Percentiles rank a stretch among this genome's conserved stretches.
Evolutionary conservation across 2,329 filamentous ascomycete genomes (phyloP).

Genomic region (Epichloe glyceriae): DNA sequence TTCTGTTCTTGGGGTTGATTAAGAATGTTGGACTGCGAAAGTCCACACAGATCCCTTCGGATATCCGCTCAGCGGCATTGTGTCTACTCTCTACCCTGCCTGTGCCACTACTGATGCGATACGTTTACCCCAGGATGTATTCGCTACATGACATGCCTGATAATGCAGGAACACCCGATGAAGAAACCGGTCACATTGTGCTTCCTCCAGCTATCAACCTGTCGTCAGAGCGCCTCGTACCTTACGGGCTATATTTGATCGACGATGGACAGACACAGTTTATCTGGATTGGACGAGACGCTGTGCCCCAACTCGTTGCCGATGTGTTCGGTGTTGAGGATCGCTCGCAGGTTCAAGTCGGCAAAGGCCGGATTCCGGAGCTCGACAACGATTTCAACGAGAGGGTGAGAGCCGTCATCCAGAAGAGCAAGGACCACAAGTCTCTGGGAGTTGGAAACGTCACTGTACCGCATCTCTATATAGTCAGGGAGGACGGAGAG

Average conservation of each 20-base stretch:
- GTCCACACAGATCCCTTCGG: slow-evolving; percentile 85
- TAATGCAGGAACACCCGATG: slow-evolving; percentile 73
- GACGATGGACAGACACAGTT: slow-evolving; percentile 98
- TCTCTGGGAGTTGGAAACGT: slow-evolving; percentile 86
- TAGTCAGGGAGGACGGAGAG: slow-evolving; percentile 91
- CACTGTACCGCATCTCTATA: slow-evolving; percentile 80
- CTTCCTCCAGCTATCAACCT: slow-evolving; percentile 78
- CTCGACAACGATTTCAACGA: slow-evolving; percentile 96
- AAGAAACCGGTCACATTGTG: slow-evolving; percentile 75
- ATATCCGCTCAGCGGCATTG: slow-evolving; percentile 84
- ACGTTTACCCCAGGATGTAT: slow-evolving; percentile 78
- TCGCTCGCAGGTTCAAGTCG: slow-evolving; percentile 72
- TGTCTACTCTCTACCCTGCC: slow-evolving; percentile 91
- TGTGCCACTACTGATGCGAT: slow-evolving; percentile 79
- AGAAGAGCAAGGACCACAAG: slow-evolving; percentile 83
- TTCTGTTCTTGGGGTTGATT: slow-evolving; percentile 85
- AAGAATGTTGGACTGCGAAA: slow-evolving; percentile 92
- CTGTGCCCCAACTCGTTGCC: slow-evolving; percentile 72
- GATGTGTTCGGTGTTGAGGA: slow-evolving; percentile 89
- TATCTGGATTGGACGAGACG: slow-evolving; percentile 87
- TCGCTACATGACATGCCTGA: slow-evolving; percentile 95
- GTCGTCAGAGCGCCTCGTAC: slow-evolving; percentile 73
- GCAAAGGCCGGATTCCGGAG: slow-evolving; percentile 76
- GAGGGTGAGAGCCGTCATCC: slow-evolving; percentile 74
- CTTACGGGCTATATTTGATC: slow-evolving; percentile 89